Percentiles rank a stretch among this genome's conserved stretches.
Conservation (phyloP, 805 yeast genomes). For the Cyberlindnera bimundalis region DNA sequence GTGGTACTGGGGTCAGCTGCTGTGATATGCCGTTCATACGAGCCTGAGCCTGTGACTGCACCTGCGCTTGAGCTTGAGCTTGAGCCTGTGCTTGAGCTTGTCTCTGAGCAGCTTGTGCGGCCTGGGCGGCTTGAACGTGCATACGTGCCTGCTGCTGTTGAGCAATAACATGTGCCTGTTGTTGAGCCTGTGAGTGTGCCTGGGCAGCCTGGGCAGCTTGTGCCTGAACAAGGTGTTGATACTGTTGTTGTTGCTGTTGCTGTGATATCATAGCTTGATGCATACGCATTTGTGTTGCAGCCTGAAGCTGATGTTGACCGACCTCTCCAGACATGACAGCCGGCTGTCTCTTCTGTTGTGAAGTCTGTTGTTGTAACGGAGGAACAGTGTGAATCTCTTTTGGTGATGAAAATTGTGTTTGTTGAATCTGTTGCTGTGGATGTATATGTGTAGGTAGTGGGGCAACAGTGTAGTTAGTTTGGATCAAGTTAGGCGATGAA, state of each 20-base stretch:
- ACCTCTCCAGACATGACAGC: constrained; percentile 6
- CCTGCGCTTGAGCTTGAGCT: constrained; percentile 7
- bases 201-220: constrained; percentile 10
- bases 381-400: constrained; percentile 1
- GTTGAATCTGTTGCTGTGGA: constrained; percentile 7
- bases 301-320: constrained; percentile 13
- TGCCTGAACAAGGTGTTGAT: constrained; percentile 3
- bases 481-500: constrained; percentile 7
- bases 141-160: constrained; percentile 2
- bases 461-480: constrained; percentile 9
- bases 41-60: constrained; percentile 6
- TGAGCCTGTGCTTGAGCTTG: constrained; percentile 5
- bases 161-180: constrained; percentile 5
- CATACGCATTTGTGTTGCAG: constrained; percentile 17
- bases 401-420: constrained; percentile 4
- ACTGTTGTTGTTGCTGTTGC: constrained; percentile 13
- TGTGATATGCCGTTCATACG: too few species aligned
- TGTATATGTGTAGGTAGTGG: constrained; percentile 1
- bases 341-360: constrained; percentile 9
- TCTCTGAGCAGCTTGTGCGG: constrained; percentile 7
- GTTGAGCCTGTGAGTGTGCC: constrained; percentile 6
- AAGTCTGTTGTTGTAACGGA: background rate
- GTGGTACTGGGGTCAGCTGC: constrained; percentile 4
- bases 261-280: constrained; percentile 15
- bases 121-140: constrained; percentile 4